A percentile compares a stretch with the other conserved stretches of the same genome.
Evolutionary conservation across 495 filamentous ascomycete species (phyloP).

Genomic region (Penicillium angulare): DNA sequence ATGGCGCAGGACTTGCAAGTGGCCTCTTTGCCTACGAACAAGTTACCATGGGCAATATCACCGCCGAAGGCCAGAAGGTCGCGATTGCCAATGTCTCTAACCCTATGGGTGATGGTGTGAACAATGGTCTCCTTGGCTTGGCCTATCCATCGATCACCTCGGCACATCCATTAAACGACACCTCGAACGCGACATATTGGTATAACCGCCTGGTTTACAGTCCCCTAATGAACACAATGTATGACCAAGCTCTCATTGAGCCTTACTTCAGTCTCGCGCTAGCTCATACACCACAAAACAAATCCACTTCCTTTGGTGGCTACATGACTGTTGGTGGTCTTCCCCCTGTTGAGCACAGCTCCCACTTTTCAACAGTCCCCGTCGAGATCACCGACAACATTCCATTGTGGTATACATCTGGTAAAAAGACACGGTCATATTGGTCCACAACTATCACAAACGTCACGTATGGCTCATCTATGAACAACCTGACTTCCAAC

Average conservation of each 20-base stretch:
- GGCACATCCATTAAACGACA: conserved; percentile 24
- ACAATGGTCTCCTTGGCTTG: conserved; percentile 58
- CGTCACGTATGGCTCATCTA: conserved; percentile 14
- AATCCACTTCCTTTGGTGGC: conserved; percentile 19
- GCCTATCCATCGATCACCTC: conserved; percentile 53
- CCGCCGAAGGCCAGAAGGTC: conserved; percentile 51
- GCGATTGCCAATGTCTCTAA: conserved; percentile 48
- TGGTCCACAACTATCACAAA: conserved; percentile 24
- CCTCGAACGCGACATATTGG: conserved; percentile 28
- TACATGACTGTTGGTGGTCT: conserved; percentile 28
- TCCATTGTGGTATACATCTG: conserved; percentile 12
- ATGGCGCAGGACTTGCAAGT: conserved; percentile 54
- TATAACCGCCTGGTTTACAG: conserved; percentile 43
- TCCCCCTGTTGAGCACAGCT: conserved; percentile 17
- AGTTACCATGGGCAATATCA: conserved; percentile 54
- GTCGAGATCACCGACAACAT: conserved; percentile 23
- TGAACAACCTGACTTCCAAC: conserved; percentile 8
- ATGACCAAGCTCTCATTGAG: conserved; percentile 47
- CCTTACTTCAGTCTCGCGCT: conserved; percentile 54
- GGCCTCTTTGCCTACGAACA: conserved; percentile 58
- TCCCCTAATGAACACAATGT: conserved; percentile 59
- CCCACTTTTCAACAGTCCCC: conserved; percentile 16
- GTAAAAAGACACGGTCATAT: conserved; percentile 15
- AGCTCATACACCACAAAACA: conserved; percentile 17
- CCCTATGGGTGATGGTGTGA: conserved; percentile 46